phyloP scores from a whole-genome alignment of 2,329 filamentous ascomycete species.

The Colletotrichum euphorbiae region DNA sequence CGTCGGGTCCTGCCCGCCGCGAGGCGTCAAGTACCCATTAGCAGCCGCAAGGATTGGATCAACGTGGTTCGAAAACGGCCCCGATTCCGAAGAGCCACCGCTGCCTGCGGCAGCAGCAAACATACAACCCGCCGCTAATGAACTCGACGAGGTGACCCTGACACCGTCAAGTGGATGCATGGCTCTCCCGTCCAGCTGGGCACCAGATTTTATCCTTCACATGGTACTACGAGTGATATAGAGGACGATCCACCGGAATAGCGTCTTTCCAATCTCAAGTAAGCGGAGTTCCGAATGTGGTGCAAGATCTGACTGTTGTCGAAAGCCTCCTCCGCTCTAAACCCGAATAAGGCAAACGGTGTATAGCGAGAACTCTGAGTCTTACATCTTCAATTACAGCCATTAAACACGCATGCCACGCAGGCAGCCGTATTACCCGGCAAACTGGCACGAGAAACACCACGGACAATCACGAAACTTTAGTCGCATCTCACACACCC shows the following conservation, averaged over 20 bases:
- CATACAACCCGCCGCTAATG: background rate
- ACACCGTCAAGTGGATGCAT: background rate
- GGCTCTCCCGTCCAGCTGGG: background rate
- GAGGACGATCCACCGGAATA: background rate
- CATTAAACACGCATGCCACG: background rate
- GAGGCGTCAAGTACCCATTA: background rate
- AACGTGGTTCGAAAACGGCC: background rate
- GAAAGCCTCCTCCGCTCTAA: background rate
- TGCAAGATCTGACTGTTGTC: background rate
- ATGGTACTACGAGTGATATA: background rate
- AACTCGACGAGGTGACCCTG: background rate
- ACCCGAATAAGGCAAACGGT: constrained; percentile 1
- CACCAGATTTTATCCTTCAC: background rate
- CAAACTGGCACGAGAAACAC: background rate
- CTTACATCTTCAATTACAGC: background rate
- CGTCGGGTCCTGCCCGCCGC: background rate
- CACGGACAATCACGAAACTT: too few species aligned
- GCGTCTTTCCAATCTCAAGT: background rate
- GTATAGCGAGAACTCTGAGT: background rate
- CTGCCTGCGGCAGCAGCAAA: background rate
- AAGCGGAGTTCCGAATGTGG: background rate
- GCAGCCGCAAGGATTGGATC: background rate
- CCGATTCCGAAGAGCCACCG: background rate
- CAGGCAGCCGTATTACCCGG: background rate
- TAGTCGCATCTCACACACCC: background rate